Evolutionary conservation across 2,329 filamentous ascomycete species (phyloP).

Genomic region (Colletotrichum tamarilloi): DNA sequence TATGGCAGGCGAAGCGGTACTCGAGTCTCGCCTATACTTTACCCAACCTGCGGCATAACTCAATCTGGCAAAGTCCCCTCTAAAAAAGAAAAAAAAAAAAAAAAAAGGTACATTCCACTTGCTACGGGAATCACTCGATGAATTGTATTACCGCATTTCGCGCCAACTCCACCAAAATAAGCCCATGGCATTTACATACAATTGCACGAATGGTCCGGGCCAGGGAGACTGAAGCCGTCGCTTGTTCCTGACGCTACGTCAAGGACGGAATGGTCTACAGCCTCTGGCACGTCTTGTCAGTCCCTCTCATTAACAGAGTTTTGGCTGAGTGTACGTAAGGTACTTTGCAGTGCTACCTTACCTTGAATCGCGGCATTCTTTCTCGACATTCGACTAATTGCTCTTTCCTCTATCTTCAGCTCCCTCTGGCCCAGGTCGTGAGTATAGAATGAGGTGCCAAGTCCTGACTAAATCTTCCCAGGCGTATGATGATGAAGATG

Average conservation of each 20-base stretch:
- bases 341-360: not conserved
- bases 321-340: not conserved
- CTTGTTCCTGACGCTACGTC: constrained; percentile 31
- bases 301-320: constrained; percentile 3
- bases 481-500: not conserved
- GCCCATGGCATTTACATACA: not conserved
- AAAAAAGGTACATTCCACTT: not conserved
- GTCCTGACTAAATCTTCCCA: not conserved
- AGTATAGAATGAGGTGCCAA: not conserved
- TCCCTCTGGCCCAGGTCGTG: not conserved
- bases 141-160: not conserved
- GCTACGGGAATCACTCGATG: not conserved
- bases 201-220: not conserved
- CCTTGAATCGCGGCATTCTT: not conserved
- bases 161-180: not conserved
- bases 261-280: not conserved
- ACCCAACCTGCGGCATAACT: not conserved
- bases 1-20: not conserved
- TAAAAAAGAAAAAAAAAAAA: not conserved
- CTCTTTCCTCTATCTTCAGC: not conserved
- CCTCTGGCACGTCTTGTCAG: not conserved
- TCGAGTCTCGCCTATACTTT: not conserved
- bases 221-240: not conserved
- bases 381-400: not conserved
- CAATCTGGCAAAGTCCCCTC: not conserved